Evolutionary conservation across 371 early-diverging fungal species (phyloP).

Genomic region (Mucor lusitanicus): DNA sequence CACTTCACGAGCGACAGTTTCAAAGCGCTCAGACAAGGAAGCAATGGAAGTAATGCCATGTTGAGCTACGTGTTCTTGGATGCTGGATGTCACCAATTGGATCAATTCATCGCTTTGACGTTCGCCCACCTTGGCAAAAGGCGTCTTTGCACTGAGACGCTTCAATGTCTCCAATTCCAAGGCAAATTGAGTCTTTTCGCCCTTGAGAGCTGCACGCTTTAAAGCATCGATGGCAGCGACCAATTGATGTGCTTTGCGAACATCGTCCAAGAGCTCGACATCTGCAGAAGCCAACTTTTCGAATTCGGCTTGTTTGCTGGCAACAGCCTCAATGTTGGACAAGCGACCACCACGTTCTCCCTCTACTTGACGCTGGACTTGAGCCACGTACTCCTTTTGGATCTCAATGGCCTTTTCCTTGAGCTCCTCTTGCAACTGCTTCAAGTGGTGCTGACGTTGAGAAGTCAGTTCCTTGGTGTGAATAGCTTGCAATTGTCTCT

Average conservation of each 20-base stretch:
- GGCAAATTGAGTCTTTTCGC: constrained; percentile 59
- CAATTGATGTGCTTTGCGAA: constrained; percentile 58
- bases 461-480: constrained; percentile 40
- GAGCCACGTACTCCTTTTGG: constrained; percentile 60
- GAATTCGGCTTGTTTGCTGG: constrained; percentile 72
- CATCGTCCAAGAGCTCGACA: constrained; percentile 59
- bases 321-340: constrained; percentile 81
- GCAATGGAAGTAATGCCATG: constrained; percentile 74
- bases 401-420: constrained; percentile 54
- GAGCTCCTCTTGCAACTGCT: constrained; percentile 44
- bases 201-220: constrained; percentile 44
- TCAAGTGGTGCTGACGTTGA: constrained; percentile 41
- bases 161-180: constrained; percentile 69
- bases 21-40: constrained; percentile 77
- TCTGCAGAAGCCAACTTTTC: constrained; percentile 66
- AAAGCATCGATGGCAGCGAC: constrained; percentile 59
- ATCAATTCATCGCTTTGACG: constrained; percentile 71
- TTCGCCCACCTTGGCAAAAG: constrained; percentile 44
- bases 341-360: constrained; percentile 89
- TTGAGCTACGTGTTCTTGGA: constrained; percentile 62
- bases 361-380: constrained; percentile 83
- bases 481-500: constrained; percentile 23
- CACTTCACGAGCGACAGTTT: constrained; percentile 70
- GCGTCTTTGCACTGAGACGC: constrained; percentile 32
- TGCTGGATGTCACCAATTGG: constrained; percentile 61